These are phyloP conservation scores for Leccinum subfulvum DNA, from an alignment of 1,284 basidiomycete species.

Conservation along the genomic window DNA sequence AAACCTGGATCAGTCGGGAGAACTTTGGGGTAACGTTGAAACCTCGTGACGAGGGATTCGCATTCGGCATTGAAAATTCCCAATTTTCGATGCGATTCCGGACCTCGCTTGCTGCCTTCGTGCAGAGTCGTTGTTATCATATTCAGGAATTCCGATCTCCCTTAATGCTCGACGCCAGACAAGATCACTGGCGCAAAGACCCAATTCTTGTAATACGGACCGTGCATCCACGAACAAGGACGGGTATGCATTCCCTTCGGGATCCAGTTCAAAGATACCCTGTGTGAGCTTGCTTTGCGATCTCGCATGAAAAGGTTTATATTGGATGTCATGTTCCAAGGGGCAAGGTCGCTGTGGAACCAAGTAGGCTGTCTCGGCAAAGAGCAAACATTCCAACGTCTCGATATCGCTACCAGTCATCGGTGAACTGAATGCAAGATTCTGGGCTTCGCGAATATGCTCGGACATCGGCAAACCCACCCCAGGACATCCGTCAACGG, in stretches of 20 bases:
- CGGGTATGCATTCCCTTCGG: slow-evolving; percentile 36
- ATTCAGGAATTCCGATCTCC: slow-evolving; percentile 30
- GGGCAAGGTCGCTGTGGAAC: slow-evolving; percentile 37
- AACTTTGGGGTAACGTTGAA: slow-evolving; percentile 70
- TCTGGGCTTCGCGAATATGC: slow-evolving; percentile 38
- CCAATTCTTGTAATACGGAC: slow-evolving; percentile 49
- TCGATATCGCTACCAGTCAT: slow-evolving; percentile 33
- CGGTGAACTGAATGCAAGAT: slow-evolving; percentile 43
- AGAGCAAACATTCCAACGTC: slow-evolving; percentile 40
- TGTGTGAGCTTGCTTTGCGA: slow-evolving; percentile 36
- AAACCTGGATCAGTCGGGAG: slow-evolving; percentile 51
- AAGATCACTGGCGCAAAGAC: slow-evolving; percentile 61
- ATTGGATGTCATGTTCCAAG: slow-evolving; percentile 36
- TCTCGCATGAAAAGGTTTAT: slow-evolving; percentile 30
- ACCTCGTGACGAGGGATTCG: slow-evolving; percentile 48
- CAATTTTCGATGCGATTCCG: slow-evolving; percentile 51
- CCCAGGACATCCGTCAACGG: slow-evolving; percentile 44
- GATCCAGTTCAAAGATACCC: slow-evolving; percentile 40
- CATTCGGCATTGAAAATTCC: slow-evolving; percentile 59
- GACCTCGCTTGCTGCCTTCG: slow-evolving; percentile 32
- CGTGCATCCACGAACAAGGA: slow-evolving; percentile 47
- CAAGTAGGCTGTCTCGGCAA: slow-evolving; percentile 36
- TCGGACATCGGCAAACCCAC: slow-evolving; percentile 43
- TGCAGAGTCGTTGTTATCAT: slow-evolving; percentile 35
- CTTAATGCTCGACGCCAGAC: slow-evolving; percentile 57